Percentiles rank a stretch among this genome's conserved stretches.
Evolutionary conservation across 768 basidiomycete genomes (phyloP).

Genomic region (Goffeauzyma gilvescens): DNA sequence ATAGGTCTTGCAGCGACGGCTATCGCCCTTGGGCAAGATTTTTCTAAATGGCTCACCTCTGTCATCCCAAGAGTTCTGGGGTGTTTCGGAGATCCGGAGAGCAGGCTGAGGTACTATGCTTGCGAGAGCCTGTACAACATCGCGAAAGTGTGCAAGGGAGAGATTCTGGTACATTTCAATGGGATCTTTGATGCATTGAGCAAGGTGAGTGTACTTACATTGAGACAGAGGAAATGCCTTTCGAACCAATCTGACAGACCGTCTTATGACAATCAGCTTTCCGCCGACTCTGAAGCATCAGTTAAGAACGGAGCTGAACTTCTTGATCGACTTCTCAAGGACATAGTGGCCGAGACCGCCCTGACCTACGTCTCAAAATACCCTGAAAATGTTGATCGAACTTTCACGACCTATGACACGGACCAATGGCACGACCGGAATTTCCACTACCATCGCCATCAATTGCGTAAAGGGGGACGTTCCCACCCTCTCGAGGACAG

Average conservation of each 20-base stretch:
- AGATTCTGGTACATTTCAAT: slow-evolving; percentile 91
- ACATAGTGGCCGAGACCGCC: slow-evolving; percentile 91
- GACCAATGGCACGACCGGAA: slow-evolving; percentile 6
- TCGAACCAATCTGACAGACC: not conserved
- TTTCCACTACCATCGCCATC: not conserved
- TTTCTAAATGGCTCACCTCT: slow-evolving; percentile 82
- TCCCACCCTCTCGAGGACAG: slow-evolving; percentile 10
- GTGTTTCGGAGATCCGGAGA: slow-evolving; percentile 87
- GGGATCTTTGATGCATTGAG: slow-evolving; percentile 93
- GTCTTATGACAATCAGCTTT: slow-evolving; percentile 43
- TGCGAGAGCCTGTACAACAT: slow-evolving; percentile 98
- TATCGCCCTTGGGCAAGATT: slow-evolving; percentile 85
- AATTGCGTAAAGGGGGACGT: slow-evolving; percentile 2
- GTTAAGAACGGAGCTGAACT: slow-evolving; percentile 98
- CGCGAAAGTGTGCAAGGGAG: slow-evolving; percentile 69
- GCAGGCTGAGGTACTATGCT: slow-evolving; percentile 88
- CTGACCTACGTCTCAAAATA: slow-evolving; percentile 82
- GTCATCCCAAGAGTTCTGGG: slow-evolving; percentile 73
- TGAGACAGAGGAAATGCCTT: too few relatives aligned
- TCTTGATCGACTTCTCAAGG: slow-evolving; percentile 87
- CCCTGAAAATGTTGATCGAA: slow-evolving; percentile 43
- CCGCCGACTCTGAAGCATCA: slow-evolving; percentile 82
- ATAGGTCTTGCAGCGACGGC: slow-evolving; percentile 91
- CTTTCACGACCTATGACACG: not conserved
- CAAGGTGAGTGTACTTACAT: slow-evolving; percentile 58